Conservation (phyloP, 768 basidiomycete species). For the Phaeolepiota aurea region DNA sequence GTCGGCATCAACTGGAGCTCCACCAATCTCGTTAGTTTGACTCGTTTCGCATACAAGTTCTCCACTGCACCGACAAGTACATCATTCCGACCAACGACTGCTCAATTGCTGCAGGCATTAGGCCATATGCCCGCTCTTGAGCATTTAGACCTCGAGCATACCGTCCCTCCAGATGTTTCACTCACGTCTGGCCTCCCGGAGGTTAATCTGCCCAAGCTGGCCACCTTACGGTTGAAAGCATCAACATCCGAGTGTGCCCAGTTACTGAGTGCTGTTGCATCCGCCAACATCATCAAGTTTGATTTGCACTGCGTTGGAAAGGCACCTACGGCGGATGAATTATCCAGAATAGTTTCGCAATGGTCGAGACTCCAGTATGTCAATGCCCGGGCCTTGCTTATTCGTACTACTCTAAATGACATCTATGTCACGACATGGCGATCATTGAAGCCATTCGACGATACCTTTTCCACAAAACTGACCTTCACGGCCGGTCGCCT, state of each 20-base stretch:
- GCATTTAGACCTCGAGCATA: not conserved
- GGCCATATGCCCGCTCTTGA: not conserved
- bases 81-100: constrained; percentile 23
- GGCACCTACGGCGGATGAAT: too few species aligned
- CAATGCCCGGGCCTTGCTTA: too few species aligned
- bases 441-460: too few species aligned
- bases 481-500: too few species aligned
- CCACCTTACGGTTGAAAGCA: too few species aligned
- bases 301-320: not conserved
- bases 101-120: constrained; percentile 11
- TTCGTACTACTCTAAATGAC: too few species aligned
- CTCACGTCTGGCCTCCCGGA: not conserved
- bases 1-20: not conserved
- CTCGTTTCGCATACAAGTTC: constrained; percentile 6
- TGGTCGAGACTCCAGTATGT: too few species aligned
- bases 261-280: not conserved
- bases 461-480: too few species aligned
- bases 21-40: not conserved
- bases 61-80: constrained; percentile 13
- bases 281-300: too few species aligned
- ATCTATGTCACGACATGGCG: too few species aligned
- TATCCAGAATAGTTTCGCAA: too few species aligned
- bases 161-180: not conserved
- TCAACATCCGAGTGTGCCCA: not conserved
- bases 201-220: too few species aligned